Evolutionary conservation across 176 grass and related monocot species (phyloP), one percentile per base, ranked within the genome.

Genomic region (Carex cristatella): DNA sequence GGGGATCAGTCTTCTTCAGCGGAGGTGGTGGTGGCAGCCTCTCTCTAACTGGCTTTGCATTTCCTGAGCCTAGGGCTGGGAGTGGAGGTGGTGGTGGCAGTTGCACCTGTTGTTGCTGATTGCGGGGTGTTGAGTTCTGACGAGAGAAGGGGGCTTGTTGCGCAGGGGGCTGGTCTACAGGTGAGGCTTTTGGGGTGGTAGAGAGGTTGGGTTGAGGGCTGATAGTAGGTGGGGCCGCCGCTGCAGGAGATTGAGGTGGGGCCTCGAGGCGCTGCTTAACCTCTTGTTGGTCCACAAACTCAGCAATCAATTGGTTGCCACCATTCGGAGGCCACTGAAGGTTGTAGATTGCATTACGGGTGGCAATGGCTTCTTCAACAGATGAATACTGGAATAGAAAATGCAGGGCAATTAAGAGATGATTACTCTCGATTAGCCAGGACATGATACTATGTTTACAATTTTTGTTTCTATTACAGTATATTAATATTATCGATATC

Each of bases 281-380:
- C 67, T 99, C 97, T 61, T 91, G 89, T 40, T 93, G 90, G 85
- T 99, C 91, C 81, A 99, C 91, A 87, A 99, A 99, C 83, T 99
- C 97, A 18, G 90, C 97, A 46, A 94, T 73, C 76, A 99, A 81
- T 73, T 89, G 89, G 84, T 99, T 99, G 30, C 93, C 97, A 64
- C 94, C 91, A 70, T 96, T 99, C 7, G 85, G 80, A 48, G 97
- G 97, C 97, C 97, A 99, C 90, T 99, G 93, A 79, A 99, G 89
- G 84, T 99, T 89, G 81, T 92, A 99, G 32, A 99, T 72, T 88
- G 91, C 91, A 87, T 94, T 81, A 5, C 97, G 92, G 62, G 97
- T 99, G 44, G 93, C 88, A 56, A 85, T 88, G 82, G 97, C 97
- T 88, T 99, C 97, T 78, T 99, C 97, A 44, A 89, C 87, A 11